Base-by-base conservation (phyloP, 768 basidiomycete species). In the Serpula lacrymans region DNA sequence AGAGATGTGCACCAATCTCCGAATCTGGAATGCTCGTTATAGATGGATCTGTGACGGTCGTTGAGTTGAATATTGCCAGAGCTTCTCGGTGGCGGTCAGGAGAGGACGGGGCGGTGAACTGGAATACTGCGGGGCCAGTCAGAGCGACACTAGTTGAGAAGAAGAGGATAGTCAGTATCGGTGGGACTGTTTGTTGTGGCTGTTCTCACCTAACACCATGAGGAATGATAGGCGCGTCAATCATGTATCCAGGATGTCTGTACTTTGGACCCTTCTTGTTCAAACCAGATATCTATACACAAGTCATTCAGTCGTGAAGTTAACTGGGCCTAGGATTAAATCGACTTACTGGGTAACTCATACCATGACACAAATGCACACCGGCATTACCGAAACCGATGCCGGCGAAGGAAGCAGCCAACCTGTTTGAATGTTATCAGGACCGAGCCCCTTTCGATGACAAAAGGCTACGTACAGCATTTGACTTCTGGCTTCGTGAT, bases 371-470 rank as follows among this genome's bases (percentile, higher is more conserved):
- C 37, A 94, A 57, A 62, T 93, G 91, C 3, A 93, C 89, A 4
- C 91, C 92, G 8, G 93, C 92, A 54, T 92, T 93, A 23, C 92
- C 91, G 51, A 94, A 94, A 1, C 94, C 93, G 33, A 95, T 95
- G 24, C 94, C 94, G 47, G 94, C 94, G 46, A 95, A 93, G 10
- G 92, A 92, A 10, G 93, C 78, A 1, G 93, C 93, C 44, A 97
- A 70, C 23, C 91, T 93, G 49, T 14, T 35, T 16, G 20, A 25
- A 32, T 14, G 28, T 2, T 4, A 35, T 39, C 37, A 39, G 50
- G 23, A 33, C 34, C 9, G 2, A 16, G 28, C 23, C 21, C 14
- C 20, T 4, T 13, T 35, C 33, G 9, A 13, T 27, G 6, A 30
- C 22, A 8, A 14, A 28, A 18, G 20, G 42, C 13, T 28, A 62